Conservation (phyloP, 2,329 filamentous ascomycete species). For the Orbilia quercus region DNA sequence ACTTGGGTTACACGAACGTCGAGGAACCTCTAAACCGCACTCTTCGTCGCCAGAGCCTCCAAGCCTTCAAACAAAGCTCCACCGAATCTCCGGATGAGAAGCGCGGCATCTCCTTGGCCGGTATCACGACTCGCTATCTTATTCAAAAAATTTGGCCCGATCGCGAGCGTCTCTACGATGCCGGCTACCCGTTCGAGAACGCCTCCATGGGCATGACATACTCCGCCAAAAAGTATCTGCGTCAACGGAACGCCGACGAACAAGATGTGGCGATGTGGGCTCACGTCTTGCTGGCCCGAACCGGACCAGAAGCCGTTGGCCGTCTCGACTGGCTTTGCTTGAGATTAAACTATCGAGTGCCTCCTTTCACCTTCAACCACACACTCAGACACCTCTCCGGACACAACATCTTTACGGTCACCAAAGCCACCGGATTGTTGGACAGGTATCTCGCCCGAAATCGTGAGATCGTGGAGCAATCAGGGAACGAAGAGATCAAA, state of each 20-base stretch:
- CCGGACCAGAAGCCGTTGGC: slow-evolving; percentile 28
- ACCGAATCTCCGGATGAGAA: slow-evolving; percentile 13
- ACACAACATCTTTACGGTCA: slow-evolving; percentile 26
- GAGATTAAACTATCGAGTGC: slow-evolving; percentile 35
- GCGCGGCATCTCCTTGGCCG: slow-evolving; percentile 34
- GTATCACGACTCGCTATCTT: slow-evolving; percentile 40
- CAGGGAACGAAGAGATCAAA: slow-evolving; percentile 11
- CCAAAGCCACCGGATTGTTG: slow-evolving; percentile 18
- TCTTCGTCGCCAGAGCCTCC: slow-evolving; percentile 33
- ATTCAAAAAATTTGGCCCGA: slow-evolving; percentile 42
- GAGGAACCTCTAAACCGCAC: slow-evolving; percentile 31
- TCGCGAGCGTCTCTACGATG: slow-evolving; percentile 21
- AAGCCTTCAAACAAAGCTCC: not conserved
- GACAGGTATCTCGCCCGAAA: slow-evolving; percentile 37
- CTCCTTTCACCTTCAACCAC: slow-evolving; percentile 36
- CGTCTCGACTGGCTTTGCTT: slow-evolving; percentile 41
- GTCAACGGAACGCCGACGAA: slow-evolving; percentile 27
- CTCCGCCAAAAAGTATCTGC: slow-evolving; percentile 24
- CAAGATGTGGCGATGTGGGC: slow-evolving; percentile 34
- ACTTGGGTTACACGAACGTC: slow-evolving; percentile 44
- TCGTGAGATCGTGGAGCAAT: slow-evolving; percentile 19
- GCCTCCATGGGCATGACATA: slow-evolving; percentile 18
- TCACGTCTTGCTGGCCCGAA: slow-evolving; percentile 35
- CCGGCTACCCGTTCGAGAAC: slow-evolving; percentile 35
- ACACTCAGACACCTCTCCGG: slow-evolving; percentile 45